Evolutionary conservation across 192 early-diverging fungal species (phyloP), one percentile per base, ranked within the genome.

Genomic region (Allomyces javanicus): DNA sequence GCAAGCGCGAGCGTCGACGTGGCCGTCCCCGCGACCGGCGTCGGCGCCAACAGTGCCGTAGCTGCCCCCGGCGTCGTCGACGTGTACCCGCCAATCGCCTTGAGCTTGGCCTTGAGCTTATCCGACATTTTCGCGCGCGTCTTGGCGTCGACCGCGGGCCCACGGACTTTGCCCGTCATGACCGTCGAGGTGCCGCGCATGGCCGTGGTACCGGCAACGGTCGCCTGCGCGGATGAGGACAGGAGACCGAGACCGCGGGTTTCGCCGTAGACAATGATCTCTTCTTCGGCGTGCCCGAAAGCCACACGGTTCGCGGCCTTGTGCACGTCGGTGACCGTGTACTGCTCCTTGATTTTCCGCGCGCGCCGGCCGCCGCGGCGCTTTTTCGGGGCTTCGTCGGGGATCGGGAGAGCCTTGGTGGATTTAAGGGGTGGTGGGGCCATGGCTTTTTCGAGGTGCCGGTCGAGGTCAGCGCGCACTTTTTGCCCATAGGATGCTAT

Each of bases 221-320:
- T 40, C 33, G 33, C 33, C 7, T 40, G 33, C 0, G 33, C 33
- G 4, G 33, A 40, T 61, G 85, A 77, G 24, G 89, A 89, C 68
- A 94, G 72, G 77, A 96, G 81, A 11, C 96, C 96, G 24, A 94
- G 68, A 1, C 96, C 96, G 62, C 89, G 85, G 33, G 89, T 87
- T 62, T 84, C 87, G 62, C 88, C 96, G 65, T 87, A 86, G 24
- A 79, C 81, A 67, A 87, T 85, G 12, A 89, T 75, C 73, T 99
- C 94, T 23, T 93, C 87, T 73, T 99, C 93, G 27, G 87, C 85
- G 40, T 82, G 85, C 65, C 91, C 91, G 82, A 99, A 99, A 64
- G 80, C 81, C 75, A 97, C 84, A 5, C 96, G 79, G 73, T 99
- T 96, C 67, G 87, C 83, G 21, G 89, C 87, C 67, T 92, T 89